Base-by-base conservation (phyloP, 108 stramenopile genomes). In the Stephanodiscus triporus region DNA sequence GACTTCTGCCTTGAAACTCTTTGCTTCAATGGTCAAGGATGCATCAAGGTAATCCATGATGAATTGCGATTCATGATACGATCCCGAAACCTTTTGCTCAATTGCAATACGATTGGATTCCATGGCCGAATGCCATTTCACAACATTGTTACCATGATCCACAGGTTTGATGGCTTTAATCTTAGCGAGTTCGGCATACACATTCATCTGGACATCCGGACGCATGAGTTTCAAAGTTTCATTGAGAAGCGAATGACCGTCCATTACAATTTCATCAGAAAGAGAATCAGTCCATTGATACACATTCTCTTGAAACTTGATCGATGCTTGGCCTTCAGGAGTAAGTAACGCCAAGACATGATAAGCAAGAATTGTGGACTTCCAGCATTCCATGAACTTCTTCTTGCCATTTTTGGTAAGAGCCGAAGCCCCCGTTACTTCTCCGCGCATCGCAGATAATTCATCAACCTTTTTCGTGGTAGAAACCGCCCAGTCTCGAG, bases 1-100 rank as follows among this genome's bases (percentile, higher is more conserved):
- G 24, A 53, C 51, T 53, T 53, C 23, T 6, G 20, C 51, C 23
- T 53, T 53, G 51, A 53, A 53, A 10, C 23, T 53, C 51, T 53
- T 53, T 4, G 23, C 23, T 7, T 53, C 9, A n/a, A 22, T 24
- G 4, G 20, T 24, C 6, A 53, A 10, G 8, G 51, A 22, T 4
- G 23, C 51, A 10, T 53, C 23, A 20, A 53, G 24, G 24, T 24
- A 24, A 24, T 53, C 23, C 23, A 53, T 22, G 51, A 53, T 53
- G 19, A 53, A 53, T 53, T 53, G 51, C 4, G 20, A 22, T 24
- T 24, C 51, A 10, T 53, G 51, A 24, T 53, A 53, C 20, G 51
- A 22, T 24, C 51, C 51, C 4, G 51, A n/a, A 5, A 24, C 20
- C 23, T 24, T 22, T 53, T 24, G 51, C 19, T 53, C 23, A 24